These are phyloP conservation scores for Dipodascus geniculatus DNA, from an alignment of 805 yeast species.

Conservation along the genomic window DNA sequence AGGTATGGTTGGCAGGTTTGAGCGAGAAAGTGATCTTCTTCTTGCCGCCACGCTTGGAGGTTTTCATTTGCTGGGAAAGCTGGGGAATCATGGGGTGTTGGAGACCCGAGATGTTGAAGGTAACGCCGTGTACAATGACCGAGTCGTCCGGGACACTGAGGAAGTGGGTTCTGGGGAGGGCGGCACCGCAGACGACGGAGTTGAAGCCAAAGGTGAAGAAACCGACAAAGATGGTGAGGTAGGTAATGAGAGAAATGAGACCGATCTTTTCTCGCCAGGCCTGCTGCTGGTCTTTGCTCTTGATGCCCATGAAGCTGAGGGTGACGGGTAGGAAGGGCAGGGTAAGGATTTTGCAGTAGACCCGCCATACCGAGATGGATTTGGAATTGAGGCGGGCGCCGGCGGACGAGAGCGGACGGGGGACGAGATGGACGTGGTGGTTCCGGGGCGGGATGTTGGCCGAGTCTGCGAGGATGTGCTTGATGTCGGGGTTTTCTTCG, in stretches of 20 bases:
- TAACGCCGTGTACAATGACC: constrained; percentile 62
- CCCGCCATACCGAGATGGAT: constrained; percentile 39
- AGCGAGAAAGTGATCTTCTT: constrained; percentile 46
- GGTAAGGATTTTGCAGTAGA: constrained; percentile 61
- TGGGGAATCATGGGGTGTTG: constrained; percentile 31
- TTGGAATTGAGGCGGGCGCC: neutral
- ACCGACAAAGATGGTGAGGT: constrained; percentile 37
- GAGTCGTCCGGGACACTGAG: constrained; percentile 41
- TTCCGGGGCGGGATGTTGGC: neutral
- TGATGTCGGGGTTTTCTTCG: neutral
- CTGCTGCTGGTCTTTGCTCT: constrained; percentile 55
- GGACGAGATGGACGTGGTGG: no score
- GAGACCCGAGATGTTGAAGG: constrained; percentile 51
- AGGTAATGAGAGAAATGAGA: constrained; percentile 49
- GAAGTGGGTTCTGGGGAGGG: constrained; percentile 36
- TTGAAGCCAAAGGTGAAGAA: constrained; percentile 52
- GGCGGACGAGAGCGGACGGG: neutral
- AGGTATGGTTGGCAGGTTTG: constrained; percentile 29
- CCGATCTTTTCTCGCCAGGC: constrained; percentile 90
- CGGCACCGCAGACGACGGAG: constrained; percentile 40
- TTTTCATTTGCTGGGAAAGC: constrained; percentile 55
- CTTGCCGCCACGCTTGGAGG: constrained; percentile 22
- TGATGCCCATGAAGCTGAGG: constrained; percentile 50
- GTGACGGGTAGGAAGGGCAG: constrained; percentile 75
- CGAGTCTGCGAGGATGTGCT: neutral